These are phyloP conservation scores for Vitellaria paradoxa DNA, from an alignment of 179 eudicot species.

Conservation along the genomic window DNA sequence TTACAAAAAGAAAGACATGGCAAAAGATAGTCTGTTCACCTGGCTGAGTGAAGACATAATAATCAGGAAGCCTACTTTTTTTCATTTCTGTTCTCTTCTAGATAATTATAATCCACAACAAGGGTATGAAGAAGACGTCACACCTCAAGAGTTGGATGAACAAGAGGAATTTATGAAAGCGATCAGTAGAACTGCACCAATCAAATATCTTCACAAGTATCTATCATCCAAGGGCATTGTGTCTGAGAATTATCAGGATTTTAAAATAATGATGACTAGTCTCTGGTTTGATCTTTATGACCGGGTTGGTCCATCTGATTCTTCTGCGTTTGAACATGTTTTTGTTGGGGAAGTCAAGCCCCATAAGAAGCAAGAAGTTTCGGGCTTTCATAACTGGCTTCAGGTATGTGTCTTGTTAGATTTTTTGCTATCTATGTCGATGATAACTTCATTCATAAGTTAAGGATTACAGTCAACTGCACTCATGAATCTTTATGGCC, in stretches of 20 bases:
- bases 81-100: slow-evolving; percentile 81
- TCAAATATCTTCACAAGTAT: slow-evolving; percentile 81
- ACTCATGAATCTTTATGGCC: not conserved
- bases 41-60: slow-evolving; percentile 67
- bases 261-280: slow-evolving; percentile 58
- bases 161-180: slow-evolving; percentile 85
- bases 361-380: slow-evolving; percentile 67
- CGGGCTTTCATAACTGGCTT: slow-evolving; percentile 98
- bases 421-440: not conserved
- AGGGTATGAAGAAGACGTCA: slow-evolving; percentile 73
- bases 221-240: slow-evolving; percentile 47
- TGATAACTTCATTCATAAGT: not conserved
- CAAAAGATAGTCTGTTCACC: slow-evolving; percentile 66
- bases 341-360: slow-evolving; percentile 93
- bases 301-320: slow-evolving; percentile 73
- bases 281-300: slow-evolving; percentile 90
- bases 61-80: slow-evolving; percentile 64
- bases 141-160: slow-evolving; percentile 78
- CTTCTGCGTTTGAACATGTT: slow-evolving; percentile 93
- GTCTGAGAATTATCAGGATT: slow-evolving; percentile 51
- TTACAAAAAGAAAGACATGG: slow-evolving; percentile 70
- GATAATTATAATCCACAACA: slow-evolving; percentile 91
- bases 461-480: not conserved
- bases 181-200: slow-evolving; percentile 93
- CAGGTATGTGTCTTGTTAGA: slow-evolving; percentile 49